phyloP scores from a whole-genome alignment of 352 stramenopile genomes.

The Phytophthora citrophthora region DNA sequence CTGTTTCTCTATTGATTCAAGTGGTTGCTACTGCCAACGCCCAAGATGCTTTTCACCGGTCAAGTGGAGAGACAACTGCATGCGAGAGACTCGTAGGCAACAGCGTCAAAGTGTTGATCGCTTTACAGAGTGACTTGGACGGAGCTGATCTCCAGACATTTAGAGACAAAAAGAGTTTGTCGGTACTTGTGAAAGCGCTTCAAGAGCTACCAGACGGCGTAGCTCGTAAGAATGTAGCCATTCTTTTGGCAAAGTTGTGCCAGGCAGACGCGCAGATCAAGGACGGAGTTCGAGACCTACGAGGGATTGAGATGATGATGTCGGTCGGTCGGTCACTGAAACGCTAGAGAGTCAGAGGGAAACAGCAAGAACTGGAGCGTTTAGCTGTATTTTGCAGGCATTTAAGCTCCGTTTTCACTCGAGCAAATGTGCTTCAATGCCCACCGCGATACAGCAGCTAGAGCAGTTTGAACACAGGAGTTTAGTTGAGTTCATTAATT shows the following conservation, averaged over 20 bases:
- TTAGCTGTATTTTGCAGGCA: conserved; percentile 17
- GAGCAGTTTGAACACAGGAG: background rate
- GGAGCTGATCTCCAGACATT: conserved; percentile 27
- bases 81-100: conserved; percentile 71
- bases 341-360: too few relatives aligned
- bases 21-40: conserved; percentile 44
- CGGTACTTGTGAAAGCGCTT: conserved; percentile 50
- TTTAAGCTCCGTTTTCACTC: conserved; percentile 29
- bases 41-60: conserved; percentile 27
- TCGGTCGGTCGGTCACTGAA: conserved; percentile 61
- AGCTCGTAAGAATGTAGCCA: conserved; percentile 79
- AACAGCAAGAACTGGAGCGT: background rate
- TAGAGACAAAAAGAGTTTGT: conserved; percentile 30
- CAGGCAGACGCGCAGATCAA: conserved; percentile 57
- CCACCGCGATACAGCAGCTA: conserved; percentile 78
- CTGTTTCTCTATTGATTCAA: conserved; percentile 46
- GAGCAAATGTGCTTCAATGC: conserved; percentile 69
- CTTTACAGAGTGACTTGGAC: conserved; percentile 38
- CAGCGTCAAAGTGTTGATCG: conserved; percentile 71
- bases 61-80: conserved; percentile 22
- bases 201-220: conserved; percentile 54
- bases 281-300: conserved; percentile 55
- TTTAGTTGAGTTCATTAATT: background rate
- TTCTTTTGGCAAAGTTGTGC: conserved; percentile 77
- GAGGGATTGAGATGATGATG: conserved; percentile 86